phyloP scores from a whole-genome alignment of 2,329 filamentous ascomycete species.

The Diplocarpon mali region DNA sequence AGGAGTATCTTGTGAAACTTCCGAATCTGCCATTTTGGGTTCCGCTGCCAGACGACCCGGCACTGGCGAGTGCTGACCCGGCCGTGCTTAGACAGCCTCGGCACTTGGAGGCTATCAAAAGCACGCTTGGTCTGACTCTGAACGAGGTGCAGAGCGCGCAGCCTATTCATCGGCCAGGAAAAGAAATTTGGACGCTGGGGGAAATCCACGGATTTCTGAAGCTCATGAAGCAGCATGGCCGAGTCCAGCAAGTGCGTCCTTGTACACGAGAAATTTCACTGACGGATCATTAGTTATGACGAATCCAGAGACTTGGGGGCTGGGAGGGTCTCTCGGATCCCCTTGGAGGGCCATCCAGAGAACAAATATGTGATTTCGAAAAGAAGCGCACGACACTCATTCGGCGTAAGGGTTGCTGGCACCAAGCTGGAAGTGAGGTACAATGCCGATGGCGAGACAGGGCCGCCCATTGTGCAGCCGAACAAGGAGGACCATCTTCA shows the following conservation, averaged over 20 bases:
- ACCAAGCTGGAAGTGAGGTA: conserved; percentile 14
- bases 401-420: conserved; percentile 1
- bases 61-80: neutral
- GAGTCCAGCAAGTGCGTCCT: conserved; percentile 12
- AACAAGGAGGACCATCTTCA: conserved; percentile 17
- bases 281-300: neutral
- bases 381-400: neutral
- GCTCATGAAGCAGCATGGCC: neutral
- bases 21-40: neutral
- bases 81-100: neutral
- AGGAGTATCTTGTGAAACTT: neutral
- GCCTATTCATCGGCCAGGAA: neutral
- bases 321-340: conserved; percentile 12
- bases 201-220: neutral
- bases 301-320: neutral
- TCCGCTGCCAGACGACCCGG: neutral
- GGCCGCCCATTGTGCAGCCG: conserved; percentile 20
- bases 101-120: neutral
- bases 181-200: neutral
- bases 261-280: neutral
- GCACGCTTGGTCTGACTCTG: neutral
- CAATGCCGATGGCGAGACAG: conserved; percentile 8
- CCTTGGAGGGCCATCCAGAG: conserved; percentile 21
- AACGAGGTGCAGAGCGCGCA: neutral
- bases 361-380: conserved; percentile 18